Base-by-base conservation (phyloP, 1,139 yeast genomes). In the Protomyces arabidopsidicola region DNA sequence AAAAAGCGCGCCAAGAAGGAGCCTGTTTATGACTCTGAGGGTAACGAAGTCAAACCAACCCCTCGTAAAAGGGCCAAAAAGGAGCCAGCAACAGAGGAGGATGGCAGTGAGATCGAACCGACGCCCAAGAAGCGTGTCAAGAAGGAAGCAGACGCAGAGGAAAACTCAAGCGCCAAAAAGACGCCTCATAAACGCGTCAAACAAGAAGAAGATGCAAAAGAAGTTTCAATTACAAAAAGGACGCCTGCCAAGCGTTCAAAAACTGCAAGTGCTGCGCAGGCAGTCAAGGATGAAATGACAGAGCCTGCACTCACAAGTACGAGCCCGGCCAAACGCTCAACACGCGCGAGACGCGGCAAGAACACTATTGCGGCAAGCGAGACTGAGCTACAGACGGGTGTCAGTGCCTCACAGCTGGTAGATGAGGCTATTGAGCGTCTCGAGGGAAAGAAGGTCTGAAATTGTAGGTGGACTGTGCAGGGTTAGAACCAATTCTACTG, bases 331-430 rank as follows among this genome's bases (percentile, higher is more conserved):
- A 16, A 27, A 45, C 53, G 50, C 5, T 5, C 22, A 18, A 35
- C 51, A 50, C 27, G 42, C 14, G 9, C 45, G 34, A 35, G 55
- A 20, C 27, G 55, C n/a, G 52, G 51, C 20, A 51, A 31, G 10
- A 39, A 58, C 20, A 35, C 52, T 9, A 12, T 42, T 4, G 62
- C 62, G 10, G 62, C 62, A 14, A 24, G 55, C 4, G 48, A 52
- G 35, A 42, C 35, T 18, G 62, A 58, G 34, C 35, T 51, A 27
- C 45, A 58, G 51, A 58, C 56, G 10, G 62, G 62, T 36, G 16
- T 56, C 61, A 10, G 65, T 65, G 45, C 66, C 65, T n/a, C 55
- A 54, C n/a, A 62, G 62, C 39, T 67, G 65, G 53, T 67, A 63
- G 48, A 61, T 63, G 20, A 65, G 56, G 64, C 69, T 63, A 24